A percentile compares a stretch with the other conserved stretches of the same genome.
These are phyloP conservation scores for Nitzschia inconspicua DNA, from an alignment of 108 stramenopile genomes.

Conservation along the genomic window DNA sequence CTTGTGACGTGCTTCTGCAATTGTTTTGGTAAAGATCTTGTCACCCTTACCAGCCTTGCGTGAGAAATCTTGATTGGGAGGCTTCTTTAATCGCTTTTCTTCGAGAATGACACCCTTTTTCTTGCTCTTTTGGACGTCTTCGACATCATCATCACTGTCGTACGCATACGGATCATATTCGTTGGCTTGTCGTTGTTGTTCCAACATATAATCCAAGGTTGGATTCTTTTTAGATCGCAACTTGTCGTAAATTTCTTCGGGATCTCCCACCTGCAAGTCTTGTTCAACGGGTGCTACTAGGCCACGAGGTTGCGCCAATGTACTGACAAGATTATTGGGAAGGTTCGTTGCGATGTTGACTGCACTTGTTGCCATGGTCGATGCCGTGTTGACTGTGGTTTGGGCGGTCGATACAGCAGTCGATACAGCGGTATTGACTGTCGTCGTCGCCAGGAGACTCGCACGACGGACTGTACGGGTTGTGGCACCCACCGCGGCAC, in stretches of 20 bases:
- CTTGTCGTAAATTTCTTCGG: slow-evolving; percentile 15
- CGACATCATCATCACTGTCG: slow-evolving; percentile 42
- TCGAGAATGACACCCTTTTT: slow-evolving; percentile 17
- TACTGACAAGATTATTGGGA: too few relatives aligned
- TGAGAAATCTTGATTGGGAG: slow-evolving; percentile 23
- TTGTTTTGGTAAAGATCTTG: slow-evolving; percentile 9
- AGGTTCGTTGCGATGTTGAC: neutral
- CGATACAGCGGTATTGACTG: neutral
- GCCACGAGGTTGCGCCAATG: too few relatives aligned
- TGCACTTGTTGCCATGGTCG: slow-evolving; percentile 2
- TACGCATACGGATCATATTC: slow-evolving; percentile 19
- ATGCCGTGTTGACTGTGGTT: too few relatives aligned
- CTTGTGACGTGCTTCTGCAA: slow-evolving; percentile 20
- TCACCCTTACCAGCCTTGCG: neutral
- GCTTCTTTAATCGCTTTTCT: slow-evolving; percentile 28
- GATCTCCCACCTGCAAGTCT: slow-evolving; percentile 21
- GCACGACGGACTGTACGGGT: neutral
- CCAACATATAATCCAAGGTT: slow-evolving; percentile 18
- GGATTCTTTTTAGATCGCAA: slow-evolving; percentile 18
- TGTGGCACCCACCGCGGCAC: too few relatives aligned
- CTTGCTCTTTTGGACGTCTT: slow-evolving; percentile 20
- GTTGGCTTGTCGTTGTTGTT: slow-evolving; percentile 14
- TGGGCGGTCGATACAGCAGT: slow-evolving; percentile 1
- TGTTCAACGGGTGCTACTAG: too few relatives aligned
- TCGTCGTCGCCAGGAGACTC: neutral